Evolutionary conservation across 2,329 filamentous ascomycete genomes (phyloP).

Genomic region (Colletotrichum gloeosporioides): DNA sequence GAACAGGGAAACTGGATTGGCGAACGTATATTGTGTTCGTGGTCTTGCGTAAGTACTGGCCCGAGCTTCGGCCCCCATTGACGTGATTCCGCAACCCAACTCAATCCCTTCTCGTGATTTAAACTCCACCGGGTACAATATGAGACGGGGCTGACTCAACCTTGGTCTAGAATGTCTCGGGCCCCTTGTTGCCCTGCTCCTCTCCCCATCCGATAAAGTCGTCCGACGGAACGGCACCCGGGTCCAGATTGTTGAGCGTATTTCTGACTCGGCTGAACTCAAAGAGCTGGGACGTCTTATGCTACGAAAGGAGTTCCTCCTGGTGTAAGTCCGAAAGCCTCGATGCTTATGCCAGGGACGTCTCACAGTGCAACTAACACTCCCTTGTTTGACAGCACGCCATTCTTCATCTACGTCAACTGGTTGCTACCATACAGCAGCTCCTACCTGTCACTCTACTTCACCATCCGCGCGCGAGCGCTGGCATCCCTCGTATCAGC

Average conservation of each 20-base stretch:
- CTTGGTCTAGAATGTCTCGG: slow-evolving; percentile 26
- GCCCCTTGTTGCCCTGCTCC: slow-evolving; percentile 28
- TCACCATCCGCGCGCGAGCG: slow-evolving; percentile 24
- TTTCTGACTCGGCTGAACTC: slow-evolving; percentile 27
- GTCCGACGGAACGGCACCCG: slow-evolving; percentile 29
- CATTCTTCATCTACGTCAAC: slow-evolving; percentile 29
- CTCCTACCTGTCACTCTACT: slow-evolving; percentile 26
- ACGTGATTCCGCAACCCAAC: neutral
- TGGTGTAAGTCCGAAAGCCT: slow-evolving; percentile 11
- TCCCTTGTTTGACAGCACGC: neutral
- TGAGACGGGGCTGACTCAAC: neutral
- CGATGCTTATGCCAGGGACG: neutral
- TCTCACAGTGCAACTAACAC: neutral
- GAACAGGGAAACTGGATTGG: slow-evolving; percentile 29
- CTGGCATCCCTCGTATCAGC: slow-evolving; percentile 27
- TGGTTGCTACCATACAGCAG: slow-evolving; percentile 22
- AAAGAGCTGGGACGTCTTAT: slow-evolving; percentile 24
- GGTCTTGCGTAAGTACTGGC: slow-evolving; percentile 17
- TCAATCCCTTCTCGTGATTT: neutral
- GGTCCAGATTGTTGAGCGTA: slow-evolving; percentile 25
- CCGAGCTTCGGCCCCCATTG: neutral
- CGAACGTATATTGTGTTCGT: slow-evolving; percentile 33
- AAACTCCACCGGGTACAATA: neutral
- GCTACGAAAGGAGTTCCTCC: slow-evolving; percentile 25
- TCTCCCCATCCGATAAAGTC: slow-evolving; percentile 32